Conservation (phyloP, 2,329 filamentous ascomycete species). For the Monilinia aucupariae region DNA sequence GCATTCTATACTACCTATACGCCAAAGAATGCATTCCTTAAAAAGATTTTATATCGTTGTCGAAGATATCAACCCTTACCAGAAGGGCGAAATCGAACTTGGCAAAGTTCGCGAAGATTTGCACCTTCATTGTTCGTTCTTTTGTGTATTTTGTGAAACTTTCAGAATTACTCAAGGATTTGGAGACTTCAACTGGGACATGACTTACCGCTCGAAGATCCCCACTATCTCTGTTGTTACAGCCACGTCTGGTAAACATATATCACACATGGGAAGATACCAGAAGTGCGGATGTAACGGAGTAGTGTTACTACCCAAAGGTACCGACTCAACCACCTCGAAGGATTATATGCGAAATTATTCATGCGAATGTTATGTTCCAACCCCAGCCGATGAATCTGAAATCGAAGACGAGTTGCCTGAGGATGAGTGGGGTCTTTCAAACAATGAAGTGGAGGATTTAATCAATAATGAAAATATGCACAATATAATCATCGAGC, state of each 20-base stretch:
- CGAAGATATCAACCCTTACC: conserved; percentile 6
- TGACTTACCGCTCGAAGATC: background rate
- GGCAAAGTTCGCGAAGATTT: background rate
- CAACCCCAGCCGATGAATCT: no score
- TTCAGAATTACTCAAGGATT: background rate
- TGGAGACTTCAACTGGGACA: background rate
- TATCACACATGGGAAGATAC: conserved; percentile 3
- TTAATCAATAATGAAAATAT: background rate
- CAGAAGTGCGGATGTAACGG: background rate
- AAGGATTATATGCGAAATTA: background rate
- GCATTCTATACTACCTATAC: background rate
- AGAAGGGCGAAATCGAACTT: background rate
- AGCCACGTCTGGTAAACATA: background rate
- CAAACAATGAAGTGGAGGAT: background rate
- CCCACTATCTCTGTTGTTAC: background rate
- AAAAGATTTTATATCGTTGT: background rate
- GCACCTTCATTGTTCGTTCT: background rate
- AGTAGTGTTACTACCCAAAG: background rate
- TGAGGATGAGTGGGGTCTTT: background rate
- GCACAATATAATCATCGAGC: no score
- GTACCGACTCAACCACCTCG: no score
- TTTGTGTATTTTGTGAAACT: background rate
- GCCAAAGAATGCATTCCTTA: background rate
- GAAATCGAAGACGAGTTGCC: background rate
- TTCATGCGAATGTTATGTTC: background rate